phyloP scores from a whole-genome alignment of 2,329 filamentous ascomycete genomes.

The Fusarium nodosum region DNA sequence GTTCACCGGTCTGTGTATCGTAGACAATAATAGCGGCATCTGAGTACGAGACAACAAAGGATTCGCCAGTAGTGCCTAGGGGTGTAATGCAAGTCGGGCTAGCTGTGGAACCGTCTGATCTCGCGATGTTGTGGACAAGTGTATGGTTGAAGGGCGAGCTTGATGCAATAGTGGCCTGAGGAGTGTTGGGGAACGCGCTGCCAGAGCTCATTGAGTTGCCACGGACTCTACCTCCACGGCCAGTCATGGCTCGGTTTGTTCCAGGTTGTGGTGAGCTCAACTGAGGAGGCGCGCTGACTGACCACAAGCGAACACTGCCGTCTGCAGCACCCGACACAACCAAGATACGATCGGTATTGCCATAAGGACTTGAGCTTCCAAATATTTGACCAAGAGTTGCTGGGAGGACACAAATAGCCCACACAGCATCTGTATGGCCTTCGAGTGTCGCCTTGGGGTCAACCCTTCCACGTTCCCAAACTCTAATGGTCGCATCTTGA shows the following conservation, averaged over 20 bases:
- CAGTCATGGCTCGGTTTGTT: slow-evolving; percentile 67
- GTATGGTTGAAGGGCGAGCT: slow-evolving; percentile 89
- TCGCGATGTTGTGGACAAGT: slow-evolving; percentile 86
- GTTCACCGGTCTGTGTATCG: slow-evolving; percentile 91
- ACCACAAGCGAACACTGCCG: slow-evolving; percentile 93
- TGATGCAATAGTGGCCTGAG: slow-evolving; percentile 88
- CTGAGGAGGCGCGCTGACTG: slow-evolving; percentile 90
- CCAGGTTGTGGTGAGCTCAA: slow-evolving; percentile 83
- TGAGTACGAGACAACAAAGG: slow-evolving; percentile 92
- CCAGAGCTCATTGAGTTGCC: slow-evolving; percentile 96
- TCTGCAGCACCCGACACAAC: slow-evolving; percentile 94
- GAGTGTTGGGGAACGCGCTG: slow-evolving; percentile 89
- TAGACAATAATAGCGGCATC: slow-evolving; percentile 93
- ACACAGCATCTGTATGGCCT: slow-evolving; percentile 95
- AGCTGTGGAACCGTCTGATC: slow-evolving; percentile 73
- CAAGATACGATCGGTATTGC: slow-evolving; percentile 85
- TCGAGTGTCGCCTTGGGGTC: slow-evolving; percentile 96
- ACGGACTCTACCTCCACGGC: slow-evolving; percentile 79
- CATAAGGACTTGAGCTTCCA: slow-evolving; percentile 79
- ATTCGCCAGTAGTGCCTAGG: slow-evolving; percentile 83
- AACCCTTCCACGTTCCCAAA: slow-evolving; percentile 95
- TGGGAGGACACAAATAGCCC: slow-evolving; percentile 93
- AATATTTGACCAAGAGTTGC: slow-evolving; percentile 85
- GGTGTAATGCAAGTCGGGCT: slow-evolving; percentile 95
- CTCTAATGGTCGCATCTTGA: slow-evolving; percentile 90